Base-by-base conservation (phyloP, 2,329 filamentous ascomycete genomes). In the Cordyceps cateniannulata region DNA sequence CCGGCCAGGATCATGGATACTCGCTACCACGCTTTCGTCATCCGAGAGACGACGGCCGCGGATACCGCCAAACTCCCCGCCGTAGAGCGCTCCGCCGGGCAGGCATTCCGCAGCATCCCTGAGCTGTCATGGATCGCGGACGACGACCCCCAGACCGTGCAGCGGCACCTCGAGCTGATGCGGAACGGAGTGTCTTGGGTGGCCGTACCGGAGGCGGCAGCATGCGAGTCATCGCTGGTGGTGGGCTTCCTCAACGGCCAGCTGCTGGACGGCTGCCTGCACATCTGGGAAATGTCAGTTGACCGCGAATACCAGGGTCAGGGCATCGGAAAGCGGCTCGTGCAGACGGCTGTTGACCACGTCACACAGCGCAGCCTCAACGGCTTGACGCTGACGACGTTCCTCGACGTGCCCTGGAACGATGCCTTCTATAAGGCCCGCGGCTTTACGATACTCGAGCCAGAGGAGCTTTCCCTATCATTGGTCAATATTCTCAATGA, bases 201-300 rank as follows among this genome's bases (percentile, higher is more conserved):
- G 5, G 62, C 63, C 1, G 58, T 61, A 14, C 24, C 47, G 38
- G 25, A 29, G 6, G 16, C 22, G 20, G 51, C 22, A 24, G n/a
- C n/a, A n/a, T n/a, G n/a, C n/a, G n/a, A n/a, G n/a, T n/a, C n/a
- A n/a, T n/a, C n/a, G 22, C 16, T 22, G 44, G 27, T 32, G 5
- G 40, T 65, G n/a, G 62, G 60, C 2, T 65, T 63, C 45, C 45
- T 65, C 14, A 65, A 63, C 50, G 57, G 62, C 57, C 48, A 61
- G 32, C 22, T 60, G 1, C 22, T 63, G n/a, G 48, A 61, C 7
- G 62, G 60, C 16, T 45, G 53, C 27, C 38, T 62, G 27, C 59
- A 65, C 60, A 60, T 65, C 7, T 65, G 62, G 60, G 60, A 65
- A 54, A 63, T 61, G 60, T 63, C 63, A 3, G 62, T 65, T 2